Evolutionary conservation across 139 green algal species (phyloP).

Genomic region (Zygnema cylindricum): DNA sequence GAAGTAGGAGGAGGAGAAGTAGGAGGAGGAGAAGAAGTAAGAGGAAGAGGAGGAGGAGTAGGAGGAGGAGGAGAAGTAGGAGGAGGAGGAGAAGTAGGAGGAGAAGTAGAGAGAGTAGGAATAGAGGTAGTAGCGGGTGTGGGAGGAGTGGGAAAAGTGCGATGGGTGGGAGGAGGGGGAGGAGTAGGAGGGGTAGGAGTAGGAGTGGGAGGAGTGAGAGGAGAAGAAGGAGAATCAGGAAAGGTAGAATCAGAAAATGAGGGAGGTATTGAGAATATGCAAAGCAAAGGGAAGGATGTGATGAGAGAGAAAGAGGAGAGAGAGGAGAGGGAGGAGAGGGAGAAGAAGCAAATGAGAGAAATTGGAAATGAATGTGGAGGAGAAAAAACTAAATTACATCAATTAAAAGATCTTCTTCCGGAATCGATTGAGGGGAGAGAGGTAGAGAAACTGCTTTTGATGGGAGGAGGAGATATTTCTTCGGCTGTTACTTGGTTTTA

Average conservation of each 20-base stretch:
- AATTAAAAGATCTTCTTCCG: constrained; percentile 40
- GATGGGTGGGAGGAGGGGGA: no score
- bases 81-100: no score
- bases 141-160: not conserved
- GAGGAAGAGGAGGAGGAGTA: no score
- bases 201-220: not conserved
- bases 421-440: not conserved
- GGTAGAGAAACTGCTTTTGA: constrained; percentile 35
- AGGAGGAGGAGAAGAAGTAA: not conserved
- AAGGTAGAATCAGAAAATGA: not conserved
- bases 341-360: constrained; percentile 9
- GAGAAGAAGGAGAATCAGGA: constrained; percentile 3
- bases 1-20: not conserved
- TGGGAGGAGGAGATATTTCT: constrained; percentile 38
- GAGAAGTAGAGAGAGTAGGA: no score
- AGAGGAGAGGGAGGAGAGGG: not conserved
- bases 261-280: not conserved
- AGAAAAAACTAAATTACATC: constrained; percentile 31
- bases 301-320: not conserved
- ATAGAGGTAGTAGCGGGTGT: not conserved
- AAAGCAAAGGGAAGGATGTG: not conserved
- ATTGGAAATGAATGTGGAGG: constrained; percentile 16
- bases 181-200: no score
- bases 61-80: no score
- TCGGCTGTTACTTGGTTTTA: constrained; percentile 56